Evolutionary conservation across 129 eudicot genomes (phyloP).

Genomic region (Oenanthe sinensis): DNA sequence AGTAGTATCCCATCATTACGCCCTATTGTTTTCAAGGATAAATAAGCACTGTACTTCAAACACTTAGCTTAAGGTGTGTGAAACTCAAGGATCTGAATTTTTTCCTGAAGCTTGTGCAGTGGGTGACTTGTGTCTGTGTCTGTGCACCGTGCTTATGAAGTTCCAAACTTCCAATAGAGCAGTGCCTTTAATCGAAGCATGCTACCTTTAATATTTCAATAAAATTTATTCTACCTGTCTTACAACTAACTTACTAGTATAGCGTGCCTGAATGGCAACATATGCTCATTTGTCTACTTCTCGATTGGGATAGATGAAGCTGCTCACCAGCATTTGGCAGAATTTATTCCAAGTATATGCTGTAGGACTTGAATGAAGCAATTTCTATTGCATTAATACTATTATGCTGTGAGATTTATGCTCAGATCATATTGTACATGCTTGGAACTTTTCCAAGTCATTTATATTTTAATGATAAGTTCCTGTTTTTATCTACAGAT

Average conservation of each 20-base stretch:
- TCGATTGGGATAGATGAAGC: background rate
- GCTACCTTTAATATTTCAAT: background rate
- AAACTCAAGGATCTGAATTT: background rate
- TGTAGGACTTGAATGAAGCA: background rate
- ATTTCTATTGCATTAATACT: background rate
- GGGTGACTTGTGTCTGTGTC: background rate
- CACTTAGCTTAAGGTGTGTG: background rate
- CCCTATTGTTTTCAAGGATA: background rate
- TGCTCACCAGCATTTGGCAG: background rate
- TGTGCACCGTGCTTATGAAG: background rate
- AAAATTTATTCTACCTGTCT: background rate
- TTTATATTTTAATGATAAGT: background rate
- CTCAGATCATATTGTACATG: background rate
- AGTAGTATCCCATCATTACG: background rate
- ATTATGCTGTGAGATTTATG: background rate
- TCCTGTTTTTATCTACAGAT: conserved; percentile 27
- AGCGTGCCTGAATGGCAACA: background rate
- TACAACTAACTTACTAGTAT: background rate
- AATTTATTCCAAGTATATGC: too few species aligned
- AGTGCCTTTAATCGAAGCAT: background rate
- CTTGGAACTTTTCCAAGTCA: background rate
- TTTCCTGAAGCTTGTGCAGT: background rate
- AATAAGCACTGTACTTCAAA: background rate
- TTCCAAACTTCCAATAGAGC: background rate
- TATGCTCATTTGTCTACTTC: background rate